Conservation (phyloP, 768 basidiomycete species). For the Pholiota molesta region DNA sequence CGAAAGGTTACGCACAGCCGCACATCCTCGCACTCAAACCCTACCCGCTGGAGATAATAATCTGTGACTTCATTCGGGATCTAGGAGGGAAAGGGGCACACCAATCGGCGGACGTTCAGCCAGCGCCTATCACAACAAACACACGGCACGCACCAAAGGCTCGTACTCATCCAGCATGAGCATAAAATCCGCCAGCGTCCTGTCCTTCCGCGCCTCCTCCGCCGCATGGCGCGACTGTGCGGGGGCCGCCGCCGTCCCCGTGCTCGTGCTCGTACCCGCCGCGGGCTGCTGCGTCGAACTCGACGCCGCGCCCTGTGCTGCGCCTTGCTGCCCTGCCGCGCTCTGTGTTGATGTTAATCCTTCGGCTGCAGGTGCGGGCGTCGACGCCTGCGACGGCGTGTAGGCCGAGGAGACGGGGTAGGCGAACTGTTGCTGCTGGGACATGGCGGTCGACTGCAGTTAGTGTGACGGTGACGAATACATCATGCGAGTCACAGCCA, state of each 20-base stretch:
- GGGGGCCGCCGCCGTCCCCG: constrained; percentile 11
- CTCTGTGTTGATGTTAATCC: not conserved
- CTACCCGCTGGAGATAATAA: constrained; percentile 94
- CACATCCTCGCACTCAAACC: constrained; percentile 94
- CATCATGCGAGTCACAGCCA: constrained; percentile 26
- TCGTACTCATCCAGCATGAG: constrained; percentile 97
- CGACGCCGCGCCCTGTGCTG: constrained; percentile 32
- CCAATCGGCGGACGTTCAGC: not conserved
- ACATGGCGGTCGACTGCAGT: constrained; percentile 21
- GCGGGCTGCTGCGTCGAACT: constrained; percentile 24
- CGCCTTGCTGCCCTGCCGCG: not conserved
- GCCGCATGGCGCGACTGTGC: constrained; percentile 66
- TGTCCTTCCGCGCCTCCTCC: constrained; percentile 85
- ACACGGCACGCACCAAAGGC: constrained; percentile 68
- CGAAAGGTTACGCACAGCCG: constrained; percentile 59
- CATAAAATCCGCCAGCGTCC: constrained; percentile 91
- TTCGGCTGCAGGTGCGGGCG: constrained; percentile 11
- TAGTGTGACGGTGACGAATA: not conserved
- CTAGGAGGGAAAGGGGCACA: constrained; percentile 40
- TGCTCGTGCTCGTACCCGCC: constrained; percentile 3
- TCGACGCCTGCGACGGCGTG: constrained; percentile 27
- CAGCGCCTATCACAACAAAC: not conserved
- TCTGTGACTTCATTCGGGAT: constrained; percentile 98
- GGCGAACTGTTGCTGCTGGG: constrained; percentile 32
- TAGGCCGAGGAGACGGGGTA: constrained; percentile 34